Percentiles rank a stretch among this genome's conserved stretches.
These are phyloP conservation scores for Bruguiera gymnorhiza DNA, from an alignment of 345 rosid genomes.

Conservation along the genomic window DNA sequence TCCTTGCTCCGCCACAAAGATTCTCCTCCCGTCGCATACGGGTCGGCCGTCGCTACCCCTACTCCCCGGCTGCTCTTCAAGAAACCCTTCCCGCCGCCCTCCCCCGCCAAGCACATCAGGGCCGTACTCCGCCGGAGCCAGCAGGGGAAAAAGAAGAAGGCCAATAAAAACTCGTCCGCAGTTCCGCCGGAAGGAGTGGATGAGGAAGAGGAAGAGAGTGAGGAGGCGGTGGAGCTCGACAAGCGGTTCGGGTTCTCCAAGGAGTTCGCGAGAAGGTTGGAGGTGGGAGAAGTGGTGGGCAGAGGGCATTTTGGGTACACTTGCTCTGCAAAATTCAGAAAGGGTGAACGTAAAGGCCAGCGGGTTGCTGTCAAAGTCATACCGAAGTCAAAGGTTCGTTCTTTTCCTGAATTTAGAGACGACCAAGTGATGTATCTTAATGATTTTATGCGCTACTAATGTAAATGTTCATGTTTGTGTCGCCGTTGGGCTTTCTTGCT, in stretches of 20 bases:
- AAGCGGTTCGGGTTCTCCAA: constrained; percentile 90
- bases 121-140: constrained; percentile 63
- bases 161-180: constrained; percentile 26
- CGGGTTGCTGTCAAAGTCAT: constrained; percentile 93
- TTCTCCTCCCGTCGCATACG: constrained; percentile 62
- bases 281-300: constrained; percentile 84
- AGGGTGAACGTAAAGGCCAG: constrained; percentile 79
- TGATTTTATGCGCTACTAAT: too few species aligned
- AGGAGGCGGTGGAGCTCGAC: constrained; percentile 56
- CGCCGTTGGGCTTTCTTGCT: too few species aligned
- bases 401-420: background rate
- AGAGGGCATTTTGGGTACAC: constrained; percentile 98
- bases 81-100: constrained; percentile 82
- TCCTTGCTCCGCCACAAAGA: constrained; percentile 76
- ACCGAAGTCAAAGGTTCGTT: constrained; percentile 78
- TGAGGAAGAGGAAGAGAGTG: constrained; percentile 41
- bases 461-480: too few species aligned
- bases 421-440: too few species aligned
- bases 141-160: constrained; percentile 46
- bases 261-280: constrained; percentile 58
- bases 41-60: constrained; percentile 50
- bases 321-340: constrained; percentile 86
- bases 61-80: constrained; percentile 76
- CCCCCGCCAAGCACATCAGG: constrained; percentile 88
- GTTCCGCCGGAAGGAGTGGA: constrained; percentile 43